Conservation (phyloP, 441 rosid genomes). For the Syzygium syzygioides region DNA sequence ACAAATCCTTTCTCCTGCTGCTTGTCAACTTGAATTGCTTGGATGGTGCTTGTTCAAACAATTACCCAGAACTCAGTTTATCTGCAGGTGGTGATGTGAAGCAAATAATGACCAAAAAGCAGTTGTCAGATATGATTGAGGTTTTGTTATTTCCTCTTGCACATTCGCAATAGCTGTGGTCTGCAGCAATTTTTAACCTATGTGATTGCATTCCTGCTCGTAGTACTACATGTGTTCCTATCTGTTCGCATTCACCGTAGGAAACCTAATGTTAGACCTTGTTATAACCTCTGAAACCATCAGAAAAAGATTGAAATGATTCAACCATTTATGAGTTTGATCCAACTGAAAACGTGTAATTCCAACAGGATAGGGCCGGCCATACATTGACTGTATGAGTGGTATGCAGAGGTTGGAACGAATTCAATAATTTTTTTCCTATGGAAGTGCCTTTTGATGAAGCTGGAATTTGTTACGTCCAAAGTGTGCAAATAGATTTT, state of each 20-base stretch:
- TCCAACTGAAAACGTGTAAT: neutral
- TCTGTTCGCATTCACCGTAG: neutral
- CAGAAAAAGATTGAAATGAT: neutral
- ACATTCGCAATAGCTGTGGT: neutral
- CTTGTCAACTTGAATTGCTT: neutral
- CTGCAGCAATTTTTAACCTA: neutral
- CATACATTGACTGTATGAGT: neutral
- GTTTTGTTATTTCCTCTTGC: slow-evolving; percentile 37
- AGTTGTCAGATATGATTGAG: slow-evolving; percentile 75
- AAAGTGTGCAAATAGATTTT: neutral
- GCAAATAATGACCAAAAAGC: slow-evolving; percentile 51
- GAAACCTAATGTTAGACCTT: neutral
- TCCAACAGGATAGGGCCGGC: neutral
- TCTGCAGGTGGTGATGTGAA: slow-evolving; percentile 92
- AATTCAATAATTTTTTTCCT: neutral
- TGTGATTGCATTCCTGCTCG: neutral
- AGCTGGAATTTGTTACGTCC: neutral
- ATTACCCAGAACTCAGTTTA: slow-evolving; percentile 40
- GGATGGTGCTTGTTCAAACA: slow-evolving; percentile 7
- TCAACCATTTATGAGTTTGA: neutral
- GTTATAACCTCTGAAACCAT: neutral
- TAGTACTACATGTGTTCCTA: rapidly evolving
- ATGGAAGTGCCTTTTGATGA: neutral
- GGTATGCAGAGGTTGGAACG: neutral
- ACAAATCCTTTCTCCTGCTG: neutral